Base-by-base conservation (phyloP, 2,329 filamentous ascomycete species). In the Aspergillus ruber region DNA sequence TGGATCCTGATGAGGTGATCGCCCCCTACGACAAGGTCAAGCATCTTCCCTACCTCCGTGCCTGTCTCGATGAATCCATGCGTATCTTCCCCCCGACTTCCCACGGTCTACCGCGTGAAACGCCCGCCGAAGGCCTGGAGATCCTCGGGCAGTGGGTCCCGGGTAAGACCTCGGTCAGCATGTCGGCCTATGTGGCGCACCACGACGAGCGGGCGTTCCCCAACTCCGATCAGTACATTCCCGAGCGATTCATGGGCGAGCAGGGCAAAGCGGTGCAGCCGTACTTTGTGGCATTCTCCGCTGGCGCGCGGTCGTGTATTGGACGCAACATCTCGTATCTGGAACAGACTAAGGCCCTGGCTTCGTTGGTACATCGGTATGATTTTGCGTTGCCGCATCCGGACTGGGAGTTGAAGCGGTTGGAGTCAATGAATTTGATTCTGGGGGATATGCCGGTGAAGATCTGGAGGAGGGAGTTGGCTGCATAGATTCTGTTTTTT, bases 1-100 rank as follows among this genome's bases (percentile, higher is more conserved):
- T 78, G 1, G 69, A 72, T 1, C 55, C 63, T 0, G 64, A 69
- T 2, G 74, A 78, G 18, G 56, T 67, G 6, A 62, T 79, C 20
- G 73, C 72, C 0, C 64, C 74, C 0, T 79, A 76, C 50, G 74
- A 76, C 32, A 76, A 75, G 44, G 67, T 78, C 45, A 73, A 74
- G 49, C 66, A 77, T 47, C 62, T 79, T 0, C 75, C 76, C 0
- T 80, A 78, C 56, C 73, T 80, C 4, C 70, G 72, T 20, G 76
- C 74, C 4, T 77, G 72, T 50, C 60, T 79, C 12, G 75, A 80
- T 50, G 78, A 80, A 52, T 68, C 69, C 0, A 55, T 78, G 2
- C 70, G 75, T 1, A 56, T 78, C 4, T 67, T 62, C 44, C 73
- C 74, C 0, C 73, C 74, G 0, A 73, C 68, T 0, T 62, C 72